Evolutionary conservation across 345 rosid genomes (phyloP).

Genomic region (Citrus reticulata): DNA sequence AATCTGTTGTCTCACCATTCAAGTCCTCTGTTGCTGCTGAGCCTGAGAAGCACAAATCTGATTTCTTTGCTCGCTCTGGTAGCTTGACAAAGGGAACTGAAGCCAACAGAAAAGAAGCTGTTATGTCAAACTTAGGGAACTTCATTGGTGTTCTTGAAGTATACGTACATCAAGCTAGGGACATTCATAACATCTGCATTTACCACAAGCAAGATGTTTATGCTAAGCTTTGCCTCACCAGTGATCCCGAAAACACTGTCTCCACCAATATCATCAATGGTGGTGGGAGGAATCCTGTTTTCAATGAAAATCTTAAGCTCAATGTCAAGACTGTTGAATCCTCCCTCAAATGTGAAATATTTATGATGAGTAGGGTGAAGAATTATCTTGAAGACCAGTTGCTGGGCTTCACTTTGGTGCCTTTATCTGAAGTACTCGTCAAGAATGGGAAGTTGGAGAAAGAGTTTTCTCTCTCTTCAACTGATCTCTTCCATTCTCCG

Average conservation of each 20-base stretch:
- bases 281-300: conserved; percentile 97
- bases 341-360: conserved; percentile 90
- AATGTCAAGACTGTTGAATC: conserved; percentile 63
- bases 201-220: conserved; percentile 99
- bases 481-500: conserved; percentile 93
- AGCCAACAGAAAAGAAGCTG: conserved; percentile 33
- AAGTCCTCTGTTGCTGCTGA: conserved; percentile 47
- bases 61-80: conserved; percentile 35
- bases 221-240: conserved; percentile 89
- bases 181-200: conserved; percentile 97
- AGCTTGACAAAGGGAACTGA: conserved; percentile 36
- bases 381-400: conserved; percentile 97
- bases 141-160: conserved; percentile 70
- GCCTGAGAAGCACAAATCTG: conserved; percentile 52
- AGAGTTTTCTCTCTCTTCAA: conserved; percentile 93
- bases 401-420: conserved; percentile 87
- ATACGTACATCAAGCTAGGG: conserved; percentile 87
- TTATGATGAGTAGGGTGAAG: conserved; percentile 98
- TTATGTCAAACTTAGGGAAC: conserved; percentile 30
- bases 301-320: conserved; percentile 66
- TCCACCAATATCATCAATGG: conserved; percentile 95
- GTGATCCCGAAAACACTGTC: conserved; percentile 71
- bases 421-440: conserved; percentile 76
- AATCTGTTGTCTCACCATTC: conserved; percentile 91
- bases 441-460: conserved; percentile 76